A percentile compares a stretch with the other conserved stretches of the same genome.
Evolutionary conservation across 139 green algal species (phyloP).

Genomic region (Chlamydomonas sp.): DNA sequence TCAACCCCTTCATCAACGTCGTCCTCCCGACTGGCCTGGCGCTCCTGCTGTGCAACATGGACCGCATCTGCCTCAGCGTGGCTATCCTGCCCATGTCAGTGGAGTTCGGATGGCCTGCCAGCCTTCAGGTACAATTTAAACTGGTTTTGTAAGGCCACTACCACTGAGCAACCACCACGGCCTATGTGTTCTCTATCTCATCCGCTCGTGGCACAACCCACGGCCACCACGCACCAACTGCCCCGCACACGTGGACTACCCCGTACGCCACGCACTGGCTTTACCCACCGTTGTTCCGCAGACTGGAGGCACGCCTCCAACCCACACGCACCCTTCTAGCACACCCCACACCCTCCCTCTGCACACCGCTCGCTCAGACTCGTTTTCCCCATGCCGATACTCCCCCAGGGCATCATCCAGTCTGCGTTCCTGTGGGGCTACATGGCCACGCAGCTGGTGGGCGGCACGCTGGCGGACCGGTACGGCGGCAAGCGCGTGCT

Average conservation of each 20-base stretch:
- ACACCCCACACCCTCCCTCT: not conserved
- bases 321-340: no score
- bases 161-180: no score
- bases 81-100: slow-evolving; percentile 92
- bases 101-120: slow-evolving; percentile 87
- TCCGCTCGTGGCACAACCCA: not conserved
- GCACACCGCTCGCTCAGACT: no score
- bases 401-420: slow-evolving; percentile 85
- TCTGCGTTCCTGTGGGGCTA: slow-evolving; percentile 96
- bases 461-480: slow-evolving; percentile 87
- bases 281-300: no score
- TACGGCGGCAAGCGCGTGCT: slow-evolving; percentile 87
- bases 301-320: no score
- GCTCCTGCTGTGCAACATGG: slow-evolving; percentile 97
- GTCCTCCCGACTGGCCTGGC: slow-evolving; percentile 77
- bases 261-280: no score
- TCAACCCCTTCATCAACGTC: slow-evolving; percentile 41
- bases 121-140: slow-evolving; percentile 62
- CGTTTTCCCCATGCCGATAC: not conserved
- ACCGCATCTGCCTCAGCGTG: slow-evolving; percentile 94
- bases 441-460: slow-evolving; percentile 87
- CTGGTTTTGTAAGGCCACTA: no score
- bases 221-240: no score
- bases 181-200: no score
- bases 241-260: no score